These are phyloP conservation scores for Hortaea werneckii DNA, from an alignment of 2,329 filamentous ascomycete genomes.

Conservation along the genomic window DNA sequence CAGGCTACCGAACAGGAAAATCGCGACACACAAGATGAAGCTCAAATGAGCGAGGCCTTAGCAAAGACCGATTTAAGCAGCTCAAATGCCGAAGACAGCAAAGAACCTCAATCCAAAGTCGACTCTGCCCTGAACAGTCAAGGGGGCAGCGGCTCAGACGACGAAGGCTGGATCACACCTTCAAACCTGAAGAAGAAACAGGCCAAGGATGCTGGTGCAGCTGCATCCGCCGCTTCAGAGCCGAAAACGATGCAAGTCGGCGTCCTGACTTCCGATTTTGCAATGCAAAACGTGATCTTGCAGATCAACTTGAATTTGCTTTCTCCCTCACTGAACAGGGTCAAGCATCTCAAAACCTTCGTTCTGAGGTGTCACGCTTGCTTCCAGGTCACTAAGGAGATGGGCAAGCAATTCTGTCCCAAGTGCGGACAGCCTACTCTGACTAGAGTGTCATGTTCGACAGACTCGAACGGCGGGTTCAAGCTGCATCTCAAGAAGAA, in stretches of 20 bases:
- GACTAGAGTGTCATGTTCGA: slow-evolving; percentile 75
- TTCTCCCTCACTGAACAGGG: slow-evolving; percentile 66
- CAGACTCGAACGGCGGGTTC: slow-evolving; percentile 70
- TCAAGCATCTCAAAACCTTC: slow-evolving; percentile 78
- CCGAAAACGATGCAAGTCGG: slow-evolving; percentile 69
- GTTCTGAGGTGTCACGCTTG: slow-evolving; percentile 89
- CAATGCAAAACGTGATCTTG: slow-evolving; percentile 93
- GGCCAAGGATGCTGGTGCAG: slow-evolving; percentile 48
- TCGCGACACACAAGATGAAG: background rate
- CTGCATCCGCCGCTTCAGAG: slow-evolving; percentile 37
- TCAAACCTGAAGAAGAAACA: slow-evolving; percentile 81
- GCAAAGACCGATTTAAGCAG: slow-evolving; percentile 10
- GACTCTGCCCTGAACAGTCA: slow-evolving; percentile 22
- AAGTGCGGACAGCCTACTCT: slow-evolving; percentile 82
- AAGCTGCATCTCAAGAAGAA: slow-evolving; percentile 82
- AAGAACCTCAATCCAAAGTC: slow-evolving; percentile 1
- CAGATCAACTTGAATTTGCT: slow-evolving; percentile 91
- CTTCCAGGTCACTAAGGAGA: slow-evolving; percentile 75
- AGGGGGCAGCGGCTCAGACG: slow-evolving; percentile 45
- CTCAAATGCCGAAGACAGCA: slow-evolving; percentile 1
- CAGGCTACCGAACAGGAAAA: background rate
- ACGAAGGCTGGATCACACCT: slow-evolving; percentile 87
- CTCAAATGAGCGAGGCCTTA: slow-evolving; percentile 6
- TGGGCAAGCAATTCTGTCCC: slow-evolving; percentile 84
- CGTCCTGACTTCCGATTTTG: slow-evolving; percentile 90